phyloP scores from a whole-genome alignment of 176 grass and related monocot genomes.

The Cenchrus purpureus region DNA sequence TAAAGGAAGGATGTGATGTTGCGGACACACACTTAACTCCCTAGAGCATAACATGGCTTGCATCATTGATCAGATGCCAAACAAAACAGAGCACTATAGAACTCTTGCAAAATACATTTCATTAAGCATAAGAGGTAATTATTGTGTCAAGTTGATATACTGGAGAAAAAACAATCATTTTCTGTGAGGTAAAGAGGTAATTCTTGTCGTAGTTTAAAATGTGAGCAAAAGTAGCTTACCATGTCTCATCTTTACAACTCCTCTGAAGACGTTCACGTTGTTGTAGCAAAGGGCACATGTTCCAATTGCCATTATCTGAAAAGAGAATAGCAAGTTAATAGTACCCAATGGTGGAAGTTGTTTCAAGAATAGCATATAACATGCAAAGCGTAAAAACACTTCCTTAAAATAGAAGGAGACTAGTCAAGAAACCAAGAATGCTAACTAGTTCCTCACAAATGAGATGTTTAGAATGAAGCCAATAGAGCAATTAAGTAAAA shows the following conservation, averaged over 20 bases:
- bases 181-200: not conserved
- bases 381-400: too few relatives aligned
- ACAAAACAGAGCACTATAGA: slow-evolving; percentile 3
- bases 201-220: slow-evolving; percentile 4
- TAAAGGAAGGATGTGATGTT: not conserved
- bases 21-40: not conserved
- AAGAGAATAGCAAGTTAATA: slow-evolving; percentile 32
- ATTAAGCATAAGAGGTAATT: not conserved
- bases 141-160: not conserved
- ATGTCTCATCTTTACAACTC: slow-evolving; percentile 95
- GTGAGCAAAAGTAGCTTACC: slow-evolving; percentile 65
- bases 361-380: slow-evolving; percentile 17
- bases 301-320: slow-evolving; percentile 97
- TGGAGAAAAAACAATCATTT: not conserved
- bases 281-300: slow-evolving; percentile 92
- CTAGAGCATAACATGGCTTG: not conserved
- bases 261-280: slow-evolving; percentile 88
- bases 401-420: not conserved
- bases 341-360: not conserved
- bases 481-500: not conserved
- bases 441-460: slow-evolving; percentile 5
- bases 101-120: not conserved
- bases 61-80: not conserved
- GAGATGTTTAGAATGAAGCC: not conserved
- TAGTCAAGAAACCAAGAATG: slow-evolving; percentile 15